These are phyloP conservation scores for Solanum piurae DNA, from an alignment of 257 asterid genomes.

Conservation along the genomic window DNA sequence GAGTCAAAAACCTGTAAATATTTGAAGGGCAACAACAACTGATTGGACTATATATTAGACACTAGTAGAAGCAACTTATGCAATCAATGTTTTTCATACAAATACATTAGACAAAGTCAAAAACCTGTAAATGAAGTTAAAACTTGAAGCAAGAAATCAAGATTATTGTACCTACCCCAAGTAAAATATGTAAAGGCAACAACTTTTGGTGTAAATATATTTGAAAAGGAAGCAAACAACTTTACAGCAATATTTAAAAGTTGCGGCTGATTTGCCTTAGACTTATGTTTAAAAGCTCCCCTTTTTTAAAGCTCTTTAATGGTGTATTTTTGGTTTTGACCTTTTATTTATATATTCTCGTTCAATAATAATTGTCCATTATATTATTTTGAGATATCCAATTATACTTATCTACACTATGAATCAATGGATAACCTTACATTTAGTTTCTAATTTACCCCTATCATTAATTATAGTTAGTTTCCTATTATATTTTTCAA, in stretches of 20 bases:
- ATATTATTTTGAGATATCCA: background rate
- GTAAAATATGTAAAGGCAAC: background rate
- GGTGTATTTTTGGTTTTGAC: background rate
- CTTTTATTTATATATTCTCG: background rate
- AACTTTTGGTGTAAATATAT: background rate
- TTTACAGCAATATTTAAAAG: background rate
- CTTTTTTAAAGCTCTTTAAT: background rate
- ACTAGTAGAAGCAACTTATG: background rate
- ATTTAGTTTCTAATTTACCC: too few relatives aligned
- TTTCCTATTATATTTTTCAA: too few relatives aligned
- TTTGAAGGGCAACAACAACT: background rate
- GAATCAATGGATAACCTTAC: too few relatives aligned
- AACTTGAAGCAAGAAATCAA: background rate
- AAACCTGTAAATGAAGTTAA: background rate
- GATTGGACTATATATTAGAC: background rate
- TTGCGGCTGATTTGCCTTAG: background rate
- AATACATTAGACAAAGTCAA: background rate
- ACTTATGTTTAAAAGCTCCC: background rate
- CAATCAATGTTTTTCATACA: background rate
- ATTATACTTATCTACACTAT: too few relatives aligned
- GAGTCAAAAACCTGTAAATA: background rate
- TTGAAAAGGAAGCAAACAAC: background rate
- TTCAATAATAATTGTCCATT: too few relatives aligned
- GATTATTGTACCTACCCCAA: background rate
- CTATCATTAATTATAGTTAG: too few relatives aligned